phyloP scores from a whole-genome alignment of 805 yeast species.

The Ogataea allantospora region DNA sequence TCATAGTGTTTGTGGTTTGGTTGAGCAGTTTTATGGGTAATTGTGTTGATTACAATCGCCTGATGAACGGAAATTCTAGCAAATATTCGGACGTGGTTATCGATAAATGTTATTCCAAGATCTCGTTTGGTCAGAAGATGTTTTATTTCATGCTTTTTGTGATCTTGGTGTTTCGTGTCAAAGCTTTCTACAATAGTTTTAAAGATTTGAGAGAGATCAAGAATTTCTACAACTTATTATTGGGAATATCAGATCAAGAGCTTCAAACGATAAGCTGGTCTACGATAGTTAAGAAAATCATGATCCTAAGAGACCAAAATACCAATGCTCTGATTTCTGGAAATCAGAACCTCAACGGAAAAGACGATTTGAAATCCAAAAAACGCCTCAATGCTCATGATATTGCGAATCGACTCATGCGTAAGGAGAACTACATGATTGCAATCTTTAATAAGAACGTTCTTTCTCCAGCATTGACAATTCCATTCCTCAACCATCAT shows the following conservation, averaged over 20 bases:
- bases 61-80: conserved; percentile 30
- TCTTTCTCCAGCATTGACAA: conserved; percentile 60
- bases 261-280: conserved; percentile 94
- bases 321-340: conserved; percentile 70
- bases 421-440: conserved; percentile 90
- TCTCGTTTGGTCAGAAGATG: conserved; percentile 51
- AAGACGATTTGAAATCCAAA: conserved; percentile 64
- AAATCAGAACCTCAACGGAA: conserved; percentile 25
- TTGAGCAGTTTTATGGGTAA: conserved; percentile 76
- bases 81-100: conserved; percentile 44
- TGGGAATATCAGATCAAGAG: conserved; percentile 75
- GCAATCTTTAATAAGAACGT: conserved; percentile 82
- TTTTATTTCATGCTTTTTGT: conserved; percentile 59
- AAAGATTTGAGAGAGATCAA: conserved; percentile 70
- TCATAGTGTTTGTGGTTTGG: conserved; percentile 74
- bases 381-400: conserved; percentile 85
- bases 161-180: conserved; percentile 49
- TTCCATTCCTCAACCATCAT: conserved; percentile 27
- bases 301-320: conserved; percentile 75
- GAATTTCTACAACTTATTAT: conserved; percentile 69
- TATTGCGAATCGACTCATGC: conserved; percentile 93
- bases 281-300: conserved; percentile 70
- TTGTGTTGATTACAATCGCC: conserved; percentile 64
- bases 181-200: conserved; percentile 59
- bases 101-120: conserved; percentile 46